Base-by-base conservation (phyloP, 305 asterid species). In the Plantago rigida region DNA sequence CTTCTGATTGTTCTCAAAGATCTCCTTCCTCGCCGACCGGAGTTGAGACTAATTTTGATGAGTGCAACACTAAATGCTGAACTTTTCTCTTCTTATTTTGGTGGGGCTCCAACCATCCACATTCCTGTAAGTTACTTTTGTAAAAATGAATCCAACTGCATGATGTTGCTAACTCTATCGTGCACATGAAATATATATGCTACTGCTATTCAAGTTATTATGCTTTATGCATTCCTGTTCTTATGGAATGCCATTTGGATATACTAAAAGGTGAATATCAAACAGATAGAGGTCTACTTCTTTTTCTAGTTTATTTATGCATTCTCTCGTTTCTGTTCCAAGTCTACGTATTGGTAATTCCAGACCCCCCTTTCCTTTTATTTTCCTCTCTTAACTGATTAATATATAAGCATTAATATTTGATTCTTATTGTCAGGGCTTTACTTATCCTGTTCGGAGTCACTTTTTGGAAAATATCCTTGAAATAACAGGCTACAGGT, bases 21-120 rank as follows among this genome's bases (percentile, higher is more conserved):
- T 73, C 87, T 89, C 62, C 97, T 89, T 74, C 94, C 83, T 58
- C 94, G 85, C 13, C 89, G 94, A 58, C 97, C 94, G 7, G 94
- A 89, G 63, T 63, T 89, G 77, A 81, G 81, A 71, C 77, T 89
- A 79, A 73, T 89, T 75, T 73, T 89, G 83, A 89, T 89, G 97
- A 89, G 97, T 69, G 97, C 97, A 60, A 89, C 97, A 47, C 85
- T 89, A 55, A 84, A 89, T 67, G 95, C 97, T 66, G 92, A 89
- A 63, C 97, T 86, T 63, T 89, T 89, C 75, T 85, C 97, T 66
- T 84, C 95, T 57, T 89, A 84, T 74, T 89, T 81, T 73, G 87
- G 81, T 61, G 87, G 87, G 69, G 95, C 95, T 75, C 97, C 97
- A 51, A 80, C 71, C 79, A 76, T 78, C 71, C 95, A 89, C 69